These are phyloP conservation scores for Aspergillus flavus DNA, from an alignment of 2,329 filamentous ascomycete genomes.

Conservation along the genomic window DNA sequence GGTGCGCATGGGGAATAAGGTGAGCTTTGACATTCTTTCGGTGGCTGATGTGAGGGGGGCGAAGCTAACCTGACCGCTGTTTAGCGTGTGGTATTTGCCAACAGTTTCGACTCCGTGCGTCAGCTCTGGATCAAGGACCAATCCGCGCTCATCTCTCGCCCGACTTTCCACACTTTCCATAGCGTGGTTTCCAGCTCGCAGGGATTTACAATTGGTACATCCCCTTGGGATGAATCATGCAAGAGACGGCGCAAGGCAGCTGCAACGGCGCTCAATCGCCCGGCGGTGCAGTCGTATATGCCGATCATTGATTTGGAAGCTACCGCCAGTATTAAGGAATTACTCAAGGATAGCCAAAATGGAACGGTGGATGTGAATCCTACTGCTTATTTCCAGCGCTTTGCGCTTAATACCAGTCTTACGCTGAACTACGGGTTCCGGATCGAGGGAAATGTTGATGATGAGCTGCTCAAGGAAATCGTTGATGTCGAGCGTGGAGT, in stretches of 20 bases:
- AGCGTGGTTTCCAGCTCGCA: constrained; percentile 75
- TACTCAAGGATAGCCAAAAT: constrained; percentile 64
- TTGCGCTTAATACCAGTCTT: constrained; percentile 74
- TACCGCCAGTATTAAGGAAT: constrained; percentile 70
- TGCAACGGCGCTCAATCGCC: constrained; percentile 75
- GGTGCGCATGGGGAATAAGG: constrained; percentile 68
- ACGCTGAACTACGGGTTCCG: constrained; percentile 80
- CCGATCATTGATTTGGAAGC: constrained; percentile 80
- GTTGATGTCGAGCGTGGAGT: constrained; percentile 74
- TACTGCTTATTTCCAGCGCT: constrained; percentile 72
- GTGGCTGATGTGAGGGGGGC: constrained; percentile 9
- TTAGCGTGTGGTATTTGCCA: constrained; percentile 73
- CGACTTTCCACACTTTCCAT: constrained; percentile 80
- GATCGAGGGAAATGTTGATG: constrained; percentile 70
- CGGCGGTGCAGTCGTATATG: constrained; percentile 76
- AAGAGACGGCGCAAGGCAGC: constrained; percentile 77
- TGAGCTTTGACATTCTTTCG: constrained; percentile 30
- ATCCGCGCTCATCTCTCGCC: constrained; percentile 74
- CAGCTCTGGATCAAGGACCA: constrained; percentile 78
- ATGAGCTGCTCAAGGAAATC: constrained; percentile 71
- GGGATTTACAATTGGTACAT: constrained; percentile 81
- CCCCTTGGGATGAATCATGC: constrained; percentile 80
- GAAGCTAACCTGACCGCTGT: neutral
- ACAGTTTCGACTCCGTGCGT: constrained; percentile 73
- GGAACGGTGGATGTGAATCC: constrained; percentile 70